These are phyloP conservation scores for Backusella mclennaniae DNA, from an alignment of 192 early-diverging fungal species.

Conservation along the genomic window DNA sequence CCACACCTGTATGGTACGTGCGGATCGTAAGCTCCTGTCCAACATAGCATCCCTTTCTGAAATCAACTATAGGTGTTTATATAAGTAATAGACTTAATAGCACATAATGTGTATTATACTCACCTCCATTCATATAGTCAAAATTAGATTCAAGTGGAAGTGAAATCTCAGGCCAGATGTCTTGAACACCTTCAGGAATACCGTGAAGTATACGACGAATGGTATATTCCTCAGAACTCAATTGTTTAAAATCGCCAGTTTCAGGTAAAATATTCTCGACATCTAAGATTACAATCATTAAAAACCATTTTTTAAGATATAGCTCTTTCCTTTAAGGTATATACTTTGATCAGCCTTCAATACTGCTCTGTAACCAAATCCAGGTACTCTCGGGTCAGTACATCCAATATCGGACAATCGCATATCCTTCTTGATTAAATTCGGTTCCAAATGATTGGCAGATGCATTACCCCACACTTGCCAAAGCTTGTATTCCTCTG, in stretches of 20 bases:
- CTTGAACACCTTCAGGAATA: slow-evolving; percentile 86
- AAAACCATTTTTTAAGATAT: no score
- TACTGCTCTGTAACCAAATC: slow-evolving; percentile 28
- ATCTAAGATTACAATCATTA: not conserved
- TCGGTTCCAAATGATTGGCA: slow-evolving; percentile 33
- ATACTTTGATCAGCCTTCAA: not conserved
- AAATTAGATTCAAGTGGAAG: slow-evolving; percentile 92
- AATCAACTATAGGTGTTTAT: slow-evolving; percentile 70
- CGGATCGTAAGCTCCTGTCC: slow-evolving; percentile 98
- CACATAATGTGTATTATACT: not conserved
- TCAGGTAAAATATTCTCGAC: slow-evolving; percentile 32
- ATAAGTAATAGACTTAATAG: not conserved
- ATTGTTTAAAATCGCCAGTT: slow-evolving; percentile 52
- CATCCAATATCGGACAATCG: slow-evolving; percentile 39
- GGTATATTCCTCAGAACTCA: slow-evolving; percentile 58
- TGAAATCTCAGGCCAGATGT: slow-evolving; percentile 66
- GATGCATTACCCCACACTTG: slow-evolving; percentile 65
- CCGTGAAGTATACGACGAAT: slow-evolving; percentile 82
- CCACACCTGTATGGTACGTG: slow-evolving; percentile 93
- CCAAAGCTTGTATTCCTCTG: slow-evolving; percentile 63
- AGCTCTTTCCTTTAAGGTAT: not conserved
- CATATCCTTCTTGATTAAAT: slow-evolving; percentile 35
- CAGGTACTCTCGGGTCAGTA: slow-evolving; percentile 35
- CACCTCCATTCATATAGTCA: slow-evolving; percentile 89
- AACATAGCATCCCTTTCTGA: slow-evolving; percentile 96